Evolutionary conservation across 148 eudicot species (phyloP).

Genomic region (Persicaria maculosa): DNA sequence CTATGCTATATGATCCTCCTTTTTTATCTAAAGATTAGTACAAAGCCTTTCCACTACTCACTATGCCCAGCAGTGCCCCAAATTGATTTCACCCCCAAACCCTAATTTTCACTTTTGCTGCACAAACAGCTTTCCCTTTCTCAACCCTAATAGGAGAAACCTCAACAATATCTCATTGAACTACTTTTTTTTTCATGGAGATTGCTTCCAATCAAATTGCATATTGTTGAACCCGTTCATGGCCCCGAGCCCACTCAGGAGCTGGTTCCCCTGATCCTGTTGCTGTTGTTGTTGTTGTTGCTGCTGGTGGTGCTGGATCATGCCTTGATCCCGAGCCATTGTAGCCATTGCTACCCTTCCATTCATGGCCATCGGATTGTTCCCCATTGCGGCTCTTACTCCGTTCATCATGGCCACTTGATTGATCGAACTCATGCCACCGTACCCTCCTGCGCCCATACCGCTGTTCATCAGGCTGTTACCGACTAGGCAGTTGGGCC

Average conservation of each 20-base stretch:
- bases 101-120: not conserved
- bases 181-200: not conserved
- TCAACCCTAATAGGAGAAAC: not conserved
- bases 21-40: constrained; percentile 11
- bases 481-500: not conserved
- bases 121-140: constrained; percentile 7
- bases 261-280: constrained; percentile 15
- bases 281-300: not conserved
- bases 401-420: constrained; percentile 12
- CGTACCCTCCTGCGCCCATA: not conserved
- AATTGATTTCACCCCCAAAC: not conserved
- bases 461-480: not conserved
- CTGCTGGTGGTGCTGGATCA: constrained; percentile 4
- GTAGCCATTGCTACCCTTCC: not conserved
- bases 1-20: constrained; percentile 9
- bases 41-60: constrained; percentile 11
- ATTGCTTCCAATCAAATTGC: constrained; percentile 21
- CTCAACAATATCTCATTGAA: not conserved
- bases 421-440: not conserved
- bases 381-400: constrained; percentile 3
- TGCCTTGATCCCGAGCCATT: not conserved
- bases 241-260: constrained; percentile 10
- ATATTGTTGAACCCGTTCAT: constrained; percentile 18
- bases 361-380: constrained; percentile 13
- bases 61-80: constrained; percentile 3